These are phyloP conservation scores for Immersiporthe knoxdaviesiana DNA, from an alignment of 2,329 filamentous ascomycete species.

Conservation along the genomic window DNA sequence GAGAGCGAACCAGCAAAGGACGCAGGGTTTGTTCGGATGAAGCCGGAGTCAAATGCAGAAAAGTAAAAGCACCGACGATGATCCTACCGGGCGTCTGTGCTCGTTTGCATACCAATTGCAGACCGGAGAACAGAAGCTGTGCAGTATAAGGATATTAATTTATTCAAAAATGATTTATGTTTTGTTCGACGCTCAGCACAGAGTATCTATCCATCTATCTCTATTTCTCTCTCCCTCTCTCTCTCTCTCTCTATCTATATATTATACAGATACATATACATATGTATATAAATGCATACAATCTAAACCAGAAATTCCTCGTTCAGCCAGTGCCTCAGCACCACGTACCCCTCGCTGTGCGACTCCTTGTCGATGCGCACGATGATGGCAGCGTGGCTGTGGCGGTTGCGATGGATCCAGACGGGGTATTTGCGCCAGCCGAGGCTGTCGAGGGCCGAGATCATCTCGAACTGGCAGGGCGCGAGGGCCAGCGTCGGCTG, in stretches of 20 bases:
- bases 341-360: slow-evolving; percentile 77
- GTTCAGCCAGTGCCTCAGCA: slow-evolving; percentile 80
- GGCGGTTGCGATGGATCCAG: slow-evolving; percentile 75
- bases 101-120: too few relatives aligned
- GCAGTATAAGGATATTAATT: neutral
- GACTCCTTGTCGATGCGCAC: slow-evolving; percentile 68
- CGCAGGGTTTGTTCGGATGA: neutral
- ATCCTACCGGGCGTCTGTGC: neutral
- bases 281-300: neutral
- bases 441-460: slow-evolving; percentile 71
- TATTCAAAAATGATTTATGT: neutral
- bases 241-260: too few relatives aligned
- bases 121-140: neutral
- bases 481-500: slow-evolving; percentile 78
- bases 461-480: slow-evolving; percentile 81
- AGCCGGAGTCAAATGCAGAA: neutral
- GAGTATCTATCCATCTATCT: neutral
- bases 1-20: neutral
- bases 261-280: too few relatives aligned
- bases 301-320: slow-evolving; percentile 69
- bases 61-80: neutral
- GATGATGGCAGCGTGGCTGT: slow-evolving; percentile 90
- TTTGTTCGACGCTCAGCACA: neutral
- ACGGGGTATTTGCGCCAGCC: slow-evolving; percentile 69
- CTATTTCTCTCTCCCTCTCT: too few relatives aligned